Conservation (phyloP, 257 asterid species). For the Lithospermum erythrorhizon region DNA sequence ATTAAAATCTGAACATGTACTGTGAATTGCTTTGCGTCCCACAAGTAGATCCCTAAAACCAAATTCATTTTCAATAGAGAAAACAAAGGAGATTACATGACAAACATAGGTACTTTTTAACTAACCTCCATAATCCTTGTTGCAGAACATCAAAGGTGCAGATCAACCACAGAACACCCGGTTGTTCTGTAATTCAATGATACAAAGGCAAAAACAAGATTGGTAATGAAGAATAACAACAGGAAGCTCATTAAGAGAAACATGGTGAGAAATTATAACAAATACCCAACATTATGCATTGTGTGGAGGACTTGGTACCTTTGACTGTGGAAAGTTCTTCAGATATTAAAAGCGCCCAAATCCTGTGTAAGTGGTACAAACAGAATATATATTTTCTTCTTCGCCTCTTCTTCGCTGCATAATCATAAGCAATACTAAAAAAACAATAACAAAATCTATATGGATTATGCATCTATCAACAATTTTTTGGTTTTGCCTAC, state of each 20-base stretch:
- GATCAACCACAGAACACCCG: constrained; percentile 79
- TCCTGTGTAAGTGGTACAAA: constrained; percentile 73
- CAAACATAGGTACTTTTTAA: not conserved
- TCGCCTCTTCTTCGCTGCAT: constrained; percentile 94
- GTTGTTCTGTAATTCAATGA: constrained; percentile 26
- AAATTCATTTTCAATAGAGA: constrained; percentile 6
- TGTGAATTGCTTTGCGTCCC: constrained; percentile 68
- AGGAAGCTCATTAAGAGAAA: not conserved
- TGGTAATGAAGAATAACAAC: not conserved
- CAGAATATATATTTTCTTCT: constrained; percentile 83
- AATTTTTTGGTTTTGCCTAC: not conserved
- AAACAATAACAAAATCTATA: not conserved
- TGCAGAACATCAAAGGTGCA: constrained; percentile 80
- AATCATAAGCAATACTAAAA: constrained; percentile 13
- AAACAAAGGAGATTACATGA: constrained; percentile 3
- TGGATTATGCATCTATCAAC: not conserved
- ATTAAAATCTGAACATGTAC: constrained; percentile 57
- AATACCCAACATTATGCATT: not conserved
- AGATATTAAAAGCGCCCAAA: constrained; percentile 76
- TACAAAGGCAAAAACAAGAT: constrained; percentile 12
- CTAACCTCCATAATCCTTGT: constrained; percentile 83
- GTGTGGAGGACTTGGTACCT: constrained; percentile 37
- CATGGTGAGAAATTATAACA: not conserved
- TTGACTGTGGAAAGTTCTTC: constrained; percentile 87
- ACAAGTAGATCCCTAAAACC: constrained; percentile 55